Conservation (phyloP, 768 basidiomycete species). For the Boletus reticulatus region DNA sequence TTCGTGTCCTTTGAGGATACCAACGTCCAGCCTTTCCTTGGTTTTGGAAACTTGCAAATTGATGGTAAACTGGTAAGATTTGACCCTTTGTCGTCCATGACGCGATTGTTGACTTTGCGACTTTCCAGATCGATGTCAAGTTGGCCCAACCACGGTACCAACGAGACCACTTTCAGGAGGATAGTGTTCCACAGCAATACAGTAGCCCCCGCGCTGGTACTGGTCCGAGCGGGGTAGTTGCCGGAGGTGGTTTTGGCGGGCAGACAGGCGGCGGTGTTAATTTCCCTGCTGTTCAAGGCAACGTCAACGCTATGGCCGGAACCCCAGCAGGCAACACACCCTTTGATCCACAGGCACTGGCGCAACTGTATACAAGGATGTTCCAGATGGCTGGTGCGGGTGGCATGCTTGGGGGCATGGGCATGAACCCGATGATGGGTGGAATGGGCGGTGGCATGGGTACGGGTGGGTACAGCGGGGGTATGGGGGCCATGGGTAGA, state of each 20-base stretch:
- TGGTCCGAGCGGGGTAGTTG: conserved; percentile 11
- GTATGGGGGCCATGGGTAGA: conserved; percentile 38
- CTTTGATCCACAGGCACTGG: conserved; percentile 92
- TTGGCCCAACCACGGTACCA: conserved; percentile 90
- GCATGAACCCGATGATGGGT: conserved; percentile 37
- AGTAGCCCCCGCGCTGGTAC: conserved; percentile 1
- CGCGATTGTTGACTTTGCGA: background rate
- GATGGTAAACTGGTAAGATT: conserved; percentile 88
- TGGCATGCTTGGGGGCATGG: conserved; percentile 42
- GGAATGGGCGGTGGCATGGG: conserved; percentile 34
- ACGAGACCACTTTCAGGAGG: conserved; percentile 62
- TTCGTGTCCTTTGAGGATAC: conserved; percentile 95
- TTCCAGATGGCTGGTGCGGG: conserved; percentile 75
- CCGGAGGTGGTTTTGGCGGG: conserved; percentile 28
- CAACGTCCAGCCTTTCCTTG: conserved; percentile 86
- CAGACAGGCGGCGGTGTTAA: conserved; percentile 34
- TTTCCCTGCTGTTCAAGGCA: conserved; percentile 31
- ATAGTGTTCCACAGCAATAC: conserved; percentile 26
- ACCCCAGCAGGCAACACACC: conserved; percentile 50
- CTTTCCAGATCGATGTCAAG: conserved; percentile 88
- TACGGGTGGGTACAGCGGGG: conserved; percentile 35
- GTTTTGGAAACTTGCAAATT: conserved; percentile 84
- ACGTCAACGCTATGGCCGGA: conserved; percentile 23
- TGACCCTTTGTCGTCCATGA: background rate
- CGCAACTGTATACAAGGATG: conserved; percentile 94